Base-by-base conservation (phyloP, 1,139 yeast species). In the Arxiozyma slooffiae region DNA sequence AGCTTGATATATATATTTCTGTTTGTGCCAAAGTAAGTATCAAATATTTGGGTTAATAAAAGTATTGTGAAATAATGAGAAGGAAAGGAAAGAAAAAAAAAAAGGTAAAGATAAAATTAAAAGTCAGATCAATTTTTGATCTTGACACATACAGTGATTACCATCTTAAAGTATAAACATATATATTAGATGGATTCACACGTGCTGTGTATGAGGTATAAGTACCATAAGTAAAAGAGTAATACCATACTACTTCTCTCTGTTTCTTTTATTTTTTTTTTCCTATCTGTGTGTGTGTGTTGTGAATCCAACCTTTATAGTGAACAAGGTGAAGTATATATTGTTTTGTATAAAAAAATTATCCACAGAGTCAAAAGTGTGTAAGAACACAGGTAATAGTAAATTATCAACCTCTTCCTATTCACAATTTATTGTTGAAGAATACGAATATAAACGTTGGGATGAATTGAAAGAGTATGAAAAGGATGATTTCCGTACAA, bases 401-500 rank as follows among this genome's bases (percentile, higher is more conserved):
- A 42, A 30, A 21, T 20, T 34, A 34, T 26, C 45, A 14, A 42
- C 34, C 7, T 20, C 38, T 30, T 20, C 38, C 20, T 34, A 42
- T 21, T 24, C 45, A 20, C 45, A 42, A 16, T 42, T 42, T 17
- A 30, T 42, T 11, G 21, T 26, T 4, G 30, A 42, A 20, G 45
- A 30, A 21, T 30, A 30, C 17, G 47, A 50, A 16, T 60, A 50
- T 53, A 62, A 58, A 50, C 55, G 51, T 44, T 64, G 68, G 68
- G 47, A 52, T 24, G 61, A 60, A 39, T 52, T 64, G 49, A 49
- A 53, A 30, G 43, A 53, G 16, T 41, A 41, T 3, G 65, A 64
- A 49, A 61, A 58, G 50, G 65, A 60, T 46, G 30, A 49, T 16
- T 64, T 64, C n/a, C 39, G 60, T 61, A 3, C 51, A 52, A 24